Percentiles rank a stretch among this genome's conserved stretches.
Evolutionary conservation across 768 basidiomycete species (phyloP).

Genomic region (Cubamyces lactineus): DNA sequence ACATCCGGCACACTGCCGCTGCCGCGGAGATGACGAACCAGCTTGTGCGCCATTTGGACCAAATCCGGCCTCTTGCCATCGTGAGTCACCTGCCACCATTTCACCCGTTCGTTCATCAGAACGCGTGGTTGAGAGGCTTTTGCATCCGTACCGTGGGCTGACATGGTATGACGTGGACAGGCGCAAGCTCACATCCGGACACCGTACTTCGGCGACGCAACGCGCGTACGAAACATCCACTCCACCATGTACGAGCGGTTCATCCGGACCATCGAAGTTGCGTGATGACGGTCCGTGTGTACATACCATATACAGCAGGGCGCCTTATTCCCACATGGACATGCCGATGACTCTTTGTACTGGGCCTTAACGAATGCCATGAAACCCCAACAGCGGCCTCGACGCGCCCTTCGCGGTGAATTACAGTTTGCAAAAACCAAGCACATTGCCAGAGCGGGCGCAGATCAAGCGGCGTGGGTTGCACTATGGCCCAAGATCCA

Average conservation of each 20-base stretch:
- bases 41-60: slow-evolving; percentile 62
- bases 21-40: slow-evolving; percentile 71
- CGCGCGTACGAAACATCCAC: slow-evolving; percentile 64
- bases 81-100: slow-evolving; percentile 44
- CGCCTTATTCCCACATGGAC: too few relatives aligned
- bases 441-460: too few relatives aligned
- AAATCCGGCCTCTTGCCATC: slow-evolving; percentile 59
- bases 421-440: too few relatives aligned
- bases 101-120: slow-evolving; percentile 14
- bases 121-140: not conserved
- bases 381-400: not conserved
- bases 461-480: too few relatives aligned
- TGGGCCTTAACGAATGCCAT: not conserved
- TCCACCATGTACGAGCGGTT: slow-evolving; percentile 68
- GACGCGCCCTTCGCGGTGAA: too few relatives aligned
- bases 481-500: too few relatives aligned
- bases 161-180: slow-evolving; percentile 24
- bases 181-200: slow-evolving; percentile 49
- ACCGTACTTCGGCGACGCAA: slow-evolving; percentile 55
- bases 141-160: not conserved
- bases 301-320: slow-evolving; percentile 1
- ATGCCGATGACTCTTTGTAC: too few relatives aligned
- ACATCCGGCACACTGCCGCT: slow-evolving; percentile 71
- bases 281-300: slow-evolving; percentile 18
- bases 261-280: slow-evolving; percentile 52